These are phyloP conservation scores for Grammothele lineata DNA, from an alignment of 768 basidiomycete genomes.

Conservation along the genomic window DNA sequence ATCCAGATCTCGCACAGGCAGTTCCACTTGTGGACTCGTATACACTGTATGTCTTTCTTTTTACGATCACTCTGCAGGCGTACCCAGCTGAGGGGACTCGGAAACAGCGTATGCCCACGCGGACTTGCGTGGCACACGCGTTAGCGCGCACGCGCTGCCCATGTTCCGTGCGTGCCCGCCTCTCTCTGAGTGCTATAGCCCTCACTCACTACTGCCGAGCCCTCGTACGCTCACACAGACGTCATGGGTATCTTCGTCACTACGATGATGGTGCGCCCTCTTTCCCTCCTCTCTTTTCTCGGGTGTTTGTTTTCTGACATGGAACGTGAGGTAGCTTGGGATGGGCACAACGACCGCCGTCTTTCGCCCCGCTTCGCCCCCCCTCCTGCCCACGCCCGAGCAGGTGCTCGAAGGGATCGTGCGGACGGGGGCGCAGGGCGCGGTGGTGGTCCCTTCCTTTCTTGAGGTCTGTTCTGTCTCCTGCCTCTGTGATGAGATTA, in stretches of 20 bases:
- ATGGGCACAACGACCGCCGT: slow-evolving; percentile 16
- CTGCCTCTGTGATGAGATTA: background rate
- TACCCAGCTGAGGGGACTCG: no score
- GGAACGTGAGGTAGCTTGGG: background rate
- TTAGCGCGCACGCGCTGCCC: slow-evolving; percentile 18
- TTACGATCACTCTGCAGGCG: no score
- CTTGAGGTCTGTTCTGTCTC: slow-evolving; percentile 26
- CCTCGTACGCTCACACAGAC: no score
- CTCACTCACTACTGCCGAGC: no score
- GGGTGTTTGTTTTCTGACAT: no score
- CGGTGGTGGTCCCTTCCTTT: slow-evolving; percentile 22
- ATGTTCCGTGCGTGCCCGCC: slow-evolving; percentile 20
- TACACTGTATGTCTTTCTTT: slow-evolving; percentile 5
- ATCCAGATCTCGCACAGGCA: slow-evolving; percentile 16
- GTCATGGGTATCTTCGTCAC: slow-evolving; percentile 7
- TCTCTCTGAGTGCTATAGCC: no score
- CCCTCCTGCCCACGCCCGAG: slow-evolving; percentile 21
- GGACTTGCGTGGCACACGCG: slow-evolving; percentile 14
- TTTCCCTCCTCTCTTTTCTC: background rate
- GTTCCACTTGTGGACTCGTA: slow-evolving; percentile 15
- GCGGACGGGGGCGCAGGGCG: slow-evolving; percentile 6
- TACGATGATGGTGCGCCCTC: slow-evolving; percentile 1
- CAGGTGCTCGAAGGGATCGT: slow-evolving; percentile 9
- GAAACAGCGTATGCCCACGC: slow-evolving; percentile 10
- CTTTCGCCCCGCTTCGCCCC: slow-evolving; percentile 22